A percentile compares a stretch with the other conserved stretches of the same genome.
These are phyloP conservation scores for Ogataea corticis DNA, from an alignment of 805 yeast genomes.

Conservation along the genomic window DNA sequence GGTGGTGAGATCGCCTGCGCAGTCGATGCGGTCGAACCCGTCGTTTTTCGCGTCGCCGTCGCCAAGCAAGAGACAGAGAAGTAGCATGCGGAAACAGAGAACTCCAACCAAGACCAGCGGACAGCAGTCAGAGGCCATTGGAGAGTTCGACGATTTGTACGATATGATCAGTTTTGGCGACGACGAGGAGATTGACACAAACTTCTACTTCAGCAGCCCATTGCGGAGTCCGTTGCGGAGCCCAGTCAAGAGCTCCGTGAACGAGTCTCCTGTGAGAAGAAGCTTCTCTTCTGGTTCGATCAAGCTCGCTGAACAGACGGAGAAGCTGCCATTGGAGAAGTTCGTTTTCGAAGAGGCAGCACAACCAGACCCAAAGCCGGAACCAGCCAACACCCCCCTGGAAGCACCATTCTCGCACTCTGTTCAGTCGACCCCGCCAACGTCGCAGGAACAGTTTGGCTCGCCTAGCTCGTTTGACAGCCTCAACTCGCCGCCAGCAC, in stretches of 20 bases:
- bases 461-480: constrained; percentile 2
- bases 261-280: too few species aligned
- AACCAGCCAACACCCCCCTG: too few species aligned
- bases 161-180: constrained; percentile 33
- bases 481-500: constrained; percentile 4
- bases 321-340: too few species aligned
- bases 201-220: constrained; percentile 23
- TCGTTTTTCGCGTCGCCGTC: constrained; percentile 12
- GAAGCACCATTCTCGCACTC: too few species aligned
- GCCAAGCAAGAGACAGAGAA: constrained; percentile 5
- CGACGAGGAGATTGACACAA: constrained; percentile 26
- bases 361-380: too few species aligned
- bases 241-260: neutral
- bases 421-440: neutral
- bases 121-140: constrained; percentile 6
- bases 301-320: too few species aligned
- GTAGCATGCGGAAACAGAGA: constrained; percentile 9
- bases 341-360: too few species aligned
- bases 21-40: constrained; percentile 9
- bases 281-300: too few species aligned
- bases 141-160: constrained; percentile 31
- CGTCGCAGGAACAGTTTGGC: too few species aligned
- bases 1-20: constrained; percentile 36
- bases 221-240: neutral
- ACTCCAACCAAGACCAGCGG: neutral